Conservation (phyloP, 1,139 yeast genomes). For the Scheffersomyces segobiensis region DNA sequence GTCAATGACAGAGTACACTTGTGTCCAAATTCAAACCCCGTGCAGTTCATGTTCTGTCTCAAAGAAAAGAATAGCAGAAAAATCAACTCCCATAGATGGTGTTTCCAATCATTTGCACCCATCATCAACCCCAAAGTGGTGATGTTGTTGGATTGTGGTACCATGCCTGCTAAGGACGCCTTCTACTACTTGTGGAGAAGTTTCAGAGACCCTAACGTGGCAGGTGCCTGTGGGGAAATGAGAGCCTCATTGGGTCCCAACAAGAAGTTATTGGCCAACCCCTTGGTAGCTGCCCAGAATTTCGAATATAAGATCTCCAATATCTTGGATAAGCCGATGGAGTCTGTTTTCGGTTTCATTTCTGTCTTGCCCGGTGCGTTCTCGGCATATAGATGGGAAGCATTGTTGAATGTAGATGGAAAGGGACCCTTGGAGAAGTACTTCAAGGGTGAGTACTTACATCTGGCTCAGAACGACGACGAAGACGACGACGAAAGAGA, state of each 20-base stretch:
- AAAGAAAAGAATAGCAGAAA: conserved; percentile 75
- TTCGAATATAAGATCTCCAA: conserved; percentile 84
- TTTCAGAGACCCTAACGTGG: conserved; percentile 73
- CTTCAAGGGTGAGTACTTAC: conserved; percentile 76
- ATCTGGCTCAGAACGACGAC: conserved; percentile 41
- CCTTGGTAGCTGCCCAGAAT: conserved; percentile 81
- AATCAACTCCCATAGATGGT: conserved; percentile 85
- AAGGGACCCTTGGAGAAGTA: conserved; percentile 76
- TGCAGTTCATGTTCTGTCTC: conserved; percentile 73
- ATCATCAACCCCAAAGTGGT: conserved; percentile 69
- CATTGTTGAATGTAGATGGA: conserved; percentile 64
- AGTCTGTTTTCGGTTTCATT: conserved; percentile 79
- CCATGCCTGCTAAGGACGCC: conserved; percentile 72
- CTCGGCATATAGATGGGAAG: conserved; percentile 77
- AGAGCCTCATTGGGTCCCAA: conserved; percentile 65
- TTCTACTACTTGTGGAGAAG: conserved; percentile 75
- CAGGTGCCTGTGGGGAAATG: conserved; percentile 89
- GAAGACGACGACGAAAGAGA: conserved; percentile 46
- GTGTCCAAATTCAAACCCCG: conserved; percentile 62
- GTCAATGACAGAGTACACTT: conserved; percentile 58
- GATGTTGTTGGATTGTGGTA: conserved; percentile 76
- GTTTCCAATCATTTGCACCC: conserved; percentile 77
- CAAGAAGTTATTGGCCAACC: conserved; percentile 58
- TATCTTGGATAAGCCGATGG: conserved; percentile 81
- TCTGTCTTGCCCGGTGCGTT: conserved; percentile 85